A percentile compares a stretch with the other conserved stretches of the same genome.
These are phyloP conservation scores for Excoecaria cochinchinensis DNA, from an alignment of 345 rosid species.

Conservation along the genomic window DNA sequence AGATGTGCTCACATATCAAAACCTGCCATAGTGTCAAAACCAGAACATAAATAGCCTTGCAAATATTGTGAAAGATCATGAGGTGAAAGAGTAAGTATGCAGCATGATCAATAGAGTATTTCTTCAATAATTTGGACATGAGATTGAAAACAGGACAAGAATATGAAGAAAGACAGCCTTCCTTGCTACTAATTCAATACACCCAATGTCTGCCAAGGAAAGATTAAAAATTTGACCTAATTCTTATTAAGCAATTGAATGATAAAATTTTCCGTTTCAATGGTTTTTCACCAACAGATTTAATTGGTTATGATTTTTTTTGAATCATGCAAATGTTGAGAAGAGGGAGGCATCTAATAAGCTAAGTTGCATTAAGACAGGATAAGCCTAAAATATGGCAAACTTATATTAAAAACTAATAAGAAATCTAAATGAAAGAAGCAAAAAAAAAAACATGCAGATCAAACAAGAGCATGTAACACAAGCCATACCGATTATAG, in stretches of 20 bases:
- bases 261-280: not conserved
- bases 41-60: not conserved
- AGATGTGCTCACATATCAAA: not conserved
- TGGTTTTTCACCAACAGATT: not conserved
- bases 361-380: not conserved
- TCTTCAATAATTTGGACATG: not conserved
- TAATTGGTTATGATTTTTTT: not conserved
- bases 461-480: not conserved
- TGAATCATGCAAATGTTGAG: not conserved
- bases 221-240: not conserved
- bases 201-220: not conserved
- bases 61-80: not conserved
- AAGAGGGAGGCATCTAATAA: not conserved
- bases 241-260: not conserved
- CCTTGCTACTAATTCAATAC: not conserved
- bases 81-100: not conserved
- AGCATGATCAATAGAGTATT: not conserved
- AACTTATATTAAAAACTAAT: not conserved
- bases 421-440: not conserved
- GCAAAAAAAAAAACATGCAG: not conserved
- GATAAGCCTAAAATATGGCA: not conserved
- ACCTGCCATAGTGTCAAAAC: no score
- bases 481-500: conserved; percentile 45
- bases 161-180: not conserved
- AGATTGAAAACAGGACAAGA: not conserved